Conservation (phyloP, 495 filamentous ascomycete genomes). For the Penicillium antarcticum region DNA sequence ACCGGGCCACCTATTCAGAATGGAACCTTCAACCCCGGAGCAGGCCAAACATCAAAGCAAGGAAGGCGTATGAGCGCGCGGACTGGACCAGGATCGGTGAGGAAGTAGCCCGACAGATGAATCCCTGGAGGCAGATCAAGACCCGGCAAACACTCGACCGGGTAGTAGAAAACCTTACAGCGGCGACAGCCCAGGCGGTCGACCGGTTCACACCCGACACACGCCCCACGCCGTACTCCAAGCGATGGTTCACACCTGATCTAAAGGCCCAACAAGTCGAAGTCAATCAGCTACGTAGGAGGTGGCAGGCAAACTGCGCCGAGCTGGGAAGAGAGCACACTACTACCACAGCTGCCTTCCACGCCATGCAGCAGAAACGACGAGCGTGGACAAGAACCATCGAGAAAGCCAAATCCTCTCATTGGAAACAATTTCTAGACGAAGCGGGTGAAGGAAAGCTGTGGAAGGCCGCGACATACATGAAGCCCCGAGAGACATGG, state of each 20-base stretch:
- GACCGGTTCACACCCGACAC: too few species aligned
- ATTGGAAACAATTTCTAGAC: background rate
- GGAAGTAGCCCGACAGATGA: constrained; percentile 5
- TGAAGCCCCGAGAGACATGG: too few species aligned
- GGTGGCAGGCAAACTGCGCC: too few species aligned
- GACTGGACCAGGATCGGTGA: constrained; percentile 19
- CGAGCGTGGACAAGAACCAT: constrained; percentile 7
- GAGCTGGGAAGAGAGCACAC: too few species aligned
- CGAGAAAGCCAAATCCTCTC: constrained; percentile 7
- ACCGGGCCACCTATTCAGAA: constrained; percentile 19
- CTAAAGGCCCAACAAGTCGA: too few species aligned
- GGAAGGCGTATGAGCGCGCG: constrained; percentile 20
- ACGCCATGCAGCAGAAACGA: background rate
- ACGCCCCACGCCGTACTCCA: too few species aligned
- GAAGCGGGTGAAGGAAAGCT: too few species aligned
- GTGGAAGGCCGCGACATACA: too few species aligned
- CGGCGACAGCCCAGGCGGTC: too few species aligned
- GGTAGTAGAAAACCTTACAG: background rate
- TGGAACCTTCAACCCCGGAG: constrained; percentile 15
- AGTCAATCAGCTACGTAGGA: too few species aligned
- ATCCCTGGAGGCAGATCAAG: constrained; percentile 5
- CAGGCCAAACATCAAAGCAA: constrained; percentile 6
- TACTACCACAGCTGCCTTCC: too few species aligned
- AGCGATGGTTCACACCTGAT: too few species aligned
- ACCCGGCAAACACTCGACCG: constrained; percentile 7